These are phyloP conservation scores for Globisporangium radiosum DNA, from an alignment of 352 stramenopile genomes.

Conservation along the genomic window DNA sequence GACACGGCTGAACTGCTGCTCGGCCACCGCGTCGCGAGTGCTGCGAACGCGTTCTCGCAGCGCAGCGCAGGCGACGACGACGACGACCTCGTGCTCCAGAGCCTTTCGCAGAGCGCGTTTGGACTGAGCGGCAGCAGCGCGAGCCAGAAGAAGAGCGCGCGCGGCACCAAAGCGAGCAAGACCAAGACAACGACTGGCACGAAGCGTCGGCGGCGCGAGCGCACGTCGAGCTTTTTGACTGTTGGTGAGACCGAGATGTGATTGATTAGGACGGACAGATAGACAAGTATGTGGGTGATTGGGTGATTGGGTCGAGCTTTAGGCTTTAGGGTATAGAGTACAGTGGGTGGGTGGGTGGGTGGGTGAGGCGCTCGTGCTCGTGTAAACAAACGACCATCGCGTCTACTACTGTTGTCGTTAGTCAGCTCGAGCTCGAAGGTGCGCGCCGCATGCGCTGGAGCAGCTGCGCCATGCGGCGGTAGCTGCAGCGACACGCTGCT, in stretches of 20 bases:
- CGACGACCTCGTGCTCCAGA: constrained; percentile 74
- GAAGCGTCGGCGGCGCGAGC: neutral
- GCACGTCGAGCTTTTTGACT: constrained; percentile 10
- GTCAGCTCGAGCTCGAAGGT: too few relatives aligned
- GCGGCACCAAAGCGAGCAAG: constrained; percentile 8
- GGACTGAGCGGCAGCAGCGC: constrained; percentile 24
- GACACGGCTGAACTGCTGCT: constrained; percentile 47
- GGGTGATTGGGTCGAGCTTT: too few relatives aligned
- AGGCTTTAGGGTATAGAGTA: too few relatives aligned
- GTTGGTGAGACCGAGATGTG: neutral
- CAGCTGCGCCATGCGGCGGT: too few relatives aligned
- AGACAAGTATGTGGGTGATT: too few relatives aligned
- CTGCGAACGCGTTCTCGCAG: constrained; percentile 39
- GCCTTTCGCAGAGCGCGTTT: constrained; percentile 60
- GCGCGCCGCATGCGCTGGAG: too few relatives aligned
- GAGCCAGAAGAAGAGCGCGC: constrained; percentile 9
- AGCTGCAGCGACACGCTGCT: neutral
- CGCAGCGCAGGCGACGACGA: constrained; percentile 37
- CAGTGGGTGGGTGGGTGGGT: too few relatives aligned
- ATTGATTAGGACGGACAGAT: too few relatives aligned
- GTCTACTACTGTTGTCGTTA: too few relatives aligned
- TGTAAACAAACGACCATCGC: too few relatives aligned
- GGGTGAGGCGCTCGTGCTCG: neutral
- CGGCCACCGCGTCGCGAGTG: constrained; percentile 27
- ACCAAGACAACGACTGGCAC: neutral